A percentile compares a stretch with the other conserved stretches of the same genome.
phyloP scores from a whole-genome alignment of 495 filamentous ascomycete species.

The Penicillium dipodomyicola region DNA sequence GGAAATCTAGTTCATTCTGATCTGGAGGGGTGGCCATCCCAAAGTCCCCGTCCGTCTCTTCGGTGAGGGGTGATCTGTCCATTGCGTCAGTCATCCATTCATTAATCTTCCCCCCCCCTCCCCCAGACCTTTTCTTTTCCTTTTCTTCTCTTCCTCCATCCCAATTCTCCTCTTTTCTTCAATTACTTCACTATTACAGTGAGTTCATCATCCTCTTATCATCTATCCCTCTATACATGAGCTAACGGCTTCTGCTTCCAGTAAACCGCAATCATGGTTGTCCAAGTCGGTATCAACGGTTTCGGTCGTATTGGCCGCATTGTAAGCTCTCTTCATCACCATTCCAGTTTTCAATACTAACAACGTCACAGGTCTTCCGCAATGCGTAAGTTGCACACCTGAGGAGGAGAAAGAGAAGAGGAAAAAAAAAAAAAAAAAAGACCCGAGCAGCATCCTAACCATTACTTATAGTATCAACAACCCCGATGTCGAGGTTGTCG shows the following conservation, averaged over 20 bases:
- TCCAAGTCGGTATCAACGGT: slow-evolving; percentile 95
- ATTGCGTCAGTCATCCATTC: slow-evolving; percentile 47
- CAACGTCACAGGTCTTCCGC: slow-evolving; percentile 59
- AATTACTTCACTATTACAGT: slow-evolving; percentile 26
- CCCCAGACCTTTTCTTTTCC: slow-evolving; percentile 22
- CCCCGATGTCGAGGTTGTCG: slow-evolving; percentile 81
- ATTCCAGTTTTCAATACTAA: slow-evolving; percentile 18
- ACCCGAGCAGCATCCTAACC: slow-evolving; percentile 25
- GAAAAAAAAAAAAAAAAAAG: not conserved
- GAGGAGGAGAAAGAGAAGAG: not conserved
- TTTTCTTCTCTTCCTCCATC: slow-evolving; percentile 36
- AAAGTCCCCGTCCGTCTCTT: slow-evolving; percentile 29
- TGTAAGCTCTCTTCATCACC: slow-evolving; percentile 45
- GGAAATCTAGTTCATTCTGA: slow-evolving; percentile 23
- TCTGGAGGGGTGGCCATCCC: slow-evolving; percentile 16
- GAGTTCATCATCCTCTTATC: slow-evolving; percentile 14
- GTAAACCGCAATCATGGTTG: slow-evolving; percentile 41
- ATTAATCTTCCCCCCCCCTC: slow-evolving; percentile 29
- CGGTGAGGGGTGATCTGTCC: slow-evolving; percentile 41
- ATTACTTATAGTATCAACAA: slow-evolving; percentile 70
- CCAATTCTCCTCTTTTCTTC: slow-evolving; percentile 17
- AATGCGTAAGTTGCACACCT: slow-evolving; percentile 61
- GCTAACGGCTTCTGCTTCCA: slow-evolving; percentile 14
- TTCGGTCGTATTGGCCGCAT: slow-evolving; percentile 99
- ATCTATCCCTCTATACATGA: not conserved